Base-by-base conservation (phyloP, 2,329 filamentous ascomycete species). In the Neocucurbitaria cava region DNA sequence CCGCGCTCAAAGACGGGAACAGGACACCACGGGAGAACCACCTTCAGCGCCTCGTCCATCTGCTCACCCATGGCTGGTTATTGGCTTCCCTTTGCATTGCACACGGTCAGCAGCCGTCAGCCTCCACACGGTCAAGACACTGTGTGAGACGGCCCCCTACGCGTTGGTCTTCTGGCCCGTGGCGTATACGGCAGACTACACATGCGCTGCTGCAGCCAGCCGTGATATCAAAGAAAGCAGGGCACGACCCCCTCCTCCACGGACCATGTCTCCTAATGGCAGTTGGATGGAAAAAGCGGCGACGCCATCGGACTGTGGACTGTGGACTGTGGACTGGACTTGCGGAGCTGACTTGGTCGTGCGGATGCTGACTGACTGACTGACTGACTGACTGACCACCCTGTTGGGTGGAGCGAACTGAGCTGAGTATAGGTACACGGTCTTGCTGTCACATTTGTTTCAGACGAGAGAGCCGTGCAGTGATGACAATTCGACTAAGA, bases 401-500 rank as follows among this genome's bases (percentile, higher is more conserved):
- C 1, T 3, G 21, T 2, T 10, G n/a, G n/a, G 13, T 15, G 21
- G 21, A 23, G 35, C 31, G 26, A 23, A 35, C 42, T 49, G 49
- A 46, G 46, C 49, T 23, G 38, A 40, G 18, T 23, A 40, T 1
- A 3, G 23, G 6, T 17, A 11, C 36, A 39, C 36, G 36, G 36
- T 20, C 36, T 39, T 21, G 18, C 36, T 40, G 38, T 40, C 38
- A 40, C 21, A 5, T 23, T 40, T 40, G 38, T 40, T 40, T 40
- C 41, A 43, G 41, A n/a, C 15, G 13, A 42, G 40, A 10, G 21
- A 18, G 9, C 20, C 23, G 8, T 51, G 49, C 56, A 49, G 52
- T 46, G 38, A 55, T 49, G 58, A 53, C 53, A 28, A 54, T 54
- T 53, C 54, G 53, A 28, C 55, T 59, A 57, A 59, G 44, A 60